Conservation (phyloP, 2,329 filamentous ascomycete species). For the Hypoxylon sp. region DNA sequence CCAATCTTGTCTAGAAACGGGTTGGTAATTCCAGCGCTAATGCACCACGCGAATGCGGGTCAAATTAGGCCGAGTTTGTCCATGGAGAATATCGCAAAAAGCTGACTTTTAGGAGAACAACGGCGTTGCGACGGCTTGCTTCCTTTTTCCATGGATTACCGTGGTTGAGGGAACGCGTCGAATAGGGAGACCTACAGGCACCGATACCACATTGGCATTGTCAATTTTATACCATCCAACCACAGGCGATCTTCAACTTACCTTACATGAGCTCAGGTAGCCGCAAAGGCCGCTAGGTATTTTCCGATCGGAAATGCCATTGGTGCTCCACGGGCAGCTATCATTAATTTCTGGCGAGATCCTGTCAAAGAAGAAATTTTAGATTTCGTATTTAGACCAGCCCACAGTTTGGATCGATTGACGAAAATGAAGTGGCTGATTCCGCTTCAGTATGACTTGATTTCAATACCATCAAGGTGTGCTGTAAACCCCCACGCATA, state of each 20-base stretch:
- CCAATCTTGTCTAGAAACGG: slow-evolving; percentile 29
- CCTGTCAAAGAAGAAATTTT: no score
- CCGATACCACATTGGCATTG: slow-evolving; percentile 22
- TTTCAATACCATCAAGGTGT: no score
- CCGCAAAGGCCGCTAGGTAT: slow-evolving; percentile 8
- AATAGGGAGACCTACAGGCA: slow-evolving; percentile 30
- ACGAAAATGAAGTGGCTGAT: no score
- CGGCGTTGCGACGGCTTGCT: slow-evolving; percentile 22
- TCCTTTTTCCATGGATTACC: slow-evolving; percentile 14
- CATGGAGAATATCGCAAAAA: slow-evolving; percentile 28
- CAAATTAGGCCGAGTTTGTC: slow-evolving; percentile 26
- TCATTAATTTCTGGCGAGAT: no score
- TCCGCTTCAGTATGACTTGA: no score
- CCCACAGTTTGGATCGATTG: no score
- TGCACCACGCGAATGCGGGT: slow-evolving; percentile 27
- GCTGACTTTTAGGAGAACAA: slow-evolving; percentile 21
- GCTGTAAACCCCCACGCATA: no score
- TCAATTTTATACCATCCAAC: slow-evolving; percentile 30
- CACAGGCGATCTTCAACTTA: slow-evolving; percentile 14
- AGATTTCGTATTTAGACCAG: no score
- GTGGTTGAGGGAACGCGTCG: slow-evolving; percentile 8
- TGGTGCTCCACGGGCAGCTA: no score
- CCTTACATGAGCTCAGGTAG: slow-evolving; percentile 14
- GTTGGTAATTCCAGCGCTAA: slow-evolving; percentile 25
- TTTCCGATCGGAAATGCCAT: slow-evolving; percentile 14